Evolutionary conservation across 2,329 filamentous ascomycete genomes (phyloP), one percentile per base, ranked within the genome.

Genomic region (Aspergillus ochraceus): DNA sequence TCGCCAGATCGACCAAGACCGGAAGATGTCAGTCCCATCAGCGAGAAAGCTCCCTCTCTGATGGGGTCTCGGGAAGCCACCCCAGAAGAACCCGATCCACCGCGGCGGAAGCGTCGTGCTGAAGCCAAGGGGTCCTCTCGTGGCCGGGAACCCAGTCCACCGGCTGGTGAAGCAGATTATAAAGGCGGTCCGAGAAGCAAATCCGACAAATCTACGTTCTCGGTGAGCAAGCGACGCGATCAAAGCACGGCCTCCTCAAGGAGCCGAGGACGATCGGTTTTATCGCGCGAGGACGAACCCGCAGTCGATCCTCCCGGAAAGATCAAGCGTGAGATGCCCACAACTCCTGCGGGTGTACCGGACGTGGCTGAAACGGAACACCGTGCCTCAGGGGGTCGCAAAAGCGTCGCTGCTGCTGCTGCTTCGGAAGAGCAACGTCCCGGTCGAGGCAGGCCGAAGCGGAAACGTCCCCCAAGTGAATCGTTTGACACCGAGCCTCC

Each of bases 1-100:
- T 80, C 78, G 20, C 78, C 78, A 10, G 65, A 71, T 53, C 72
- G 74, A 2, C 78, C 78, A 50, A 69, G 72, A 5, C 73, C 77
- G 2, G 76, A 77, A 55, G 78, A 79, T 64, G 73, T 80, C 11
- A 80, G 78, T 64, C 78, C 78, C 0, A 79, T 80, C 57, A 80
- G 78, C 52, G 78, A 80, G 39, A 71, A 69, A 49, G 75, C 72
- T 2, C 68, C 69, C n/a, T 79, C 77, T 12, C 74, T 76, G 14
- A 59, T 68, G 54, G 71, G 70, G 46, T 68, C 66, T 19, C 66
- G 70, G 53, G 69, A 71, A 57, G 59, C 65, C 12, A 68, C 68
- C 10, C 66, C 63, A 42, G 72, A 70, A 36, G 68, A 66, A 22
- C 63, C 59, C 32, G 64, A 59, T 32, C 54, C 65, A 32, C 66